Base-by-base conservation (phyloP, 2,329 filamentous ascomycete species). In the Ophiostoma angusticollis region DNA sequence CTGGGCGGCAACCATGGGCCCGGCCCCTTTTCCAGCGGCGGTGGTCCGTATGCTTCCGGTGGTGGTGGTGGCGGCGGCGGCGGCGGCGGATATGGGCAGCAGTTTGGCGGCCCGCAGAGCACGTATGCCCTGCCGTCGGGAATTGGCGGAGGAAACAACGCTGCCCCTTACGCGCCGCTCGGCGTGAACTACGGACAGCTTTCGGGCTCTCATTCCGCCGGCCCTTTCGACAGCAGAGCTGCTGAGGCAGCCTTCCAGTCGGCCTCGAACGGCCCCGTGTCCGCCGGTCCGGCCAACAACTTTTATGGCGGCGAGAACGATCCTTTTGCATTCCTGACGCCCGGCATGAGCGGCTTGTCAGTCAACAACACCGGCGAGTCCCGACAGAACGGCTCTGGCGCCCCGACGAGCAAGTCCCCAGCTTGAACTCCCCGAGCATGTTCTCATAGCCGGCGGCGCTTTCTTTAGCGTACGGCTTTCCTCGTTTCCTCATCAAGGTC, bases 201-300 rank as follows among this genome's bases (percentile, higher is more conserved):
- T 40, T 81, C 79, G 28, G 77, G 79, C 37, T 80, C 85, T 50
- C 85, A 91, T 60, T 82, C 83, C 18, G 82, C 82, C 30, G 83
- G 85, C 11, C 81, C 81, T 5, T 96, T 98, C 54, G 87, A 94
- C 56, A 93, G 86, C 65, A 84, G 87, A 46, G 83, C 85, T 46
- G 85, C 89, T 13, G 89, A 96, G 64, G 86, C 86, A 44, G 89
- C 91, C 19, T 98, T 98, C 68, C 84, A 84, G 56, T 84, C 83
- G 29, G 86, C 84, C 28, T 80, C 80, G 50, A 89, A 91, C 50
- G 84, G 83, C 40, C 80, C 80, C 16, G 78, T 79, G 13, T 84
- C 82, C 31, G 80, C 79, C 44, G 83, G 81, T 29, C 77, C 80
- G 24, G 78, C 80, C 30, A 84, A 83, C 62, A 76, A 75, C 54